These are phyloP conservation scores for Boletellus deceptivus DNA, from an alignment of 1,284 basidiomycete genomes.

Conservation along the genomic window DNA sequence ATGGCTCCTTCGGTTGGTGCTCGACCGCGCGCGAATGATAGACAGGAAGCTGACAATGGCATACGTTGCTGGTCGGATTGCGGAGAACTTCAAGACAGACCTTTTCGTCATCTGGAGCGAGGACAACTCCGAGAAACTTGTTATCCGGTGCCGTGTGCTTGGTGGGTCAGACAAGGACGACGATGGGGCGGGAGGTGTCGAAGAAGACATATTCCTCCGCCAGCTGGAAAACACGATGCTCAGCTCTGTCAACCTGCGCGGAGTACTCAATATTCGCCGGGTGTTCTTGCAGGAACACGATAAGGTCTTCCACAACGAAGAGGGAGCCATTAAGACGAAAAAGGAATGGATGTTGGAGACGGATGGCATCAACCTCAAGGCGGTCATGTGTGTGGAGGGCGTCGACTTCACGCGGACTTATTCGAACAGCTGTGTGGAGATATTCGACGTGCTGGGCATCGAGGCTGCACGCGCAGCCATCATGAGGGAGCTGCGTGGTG, in stretches of 20 bases:
- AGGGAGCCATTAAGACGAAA: slow-evolving; percentile 64
- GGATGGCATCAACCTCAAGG: slow-evolving; percentile 92
- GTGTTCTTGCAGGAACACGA: slow-evolving; percentile 94
- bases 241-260: slow-evolving; percentile 92
- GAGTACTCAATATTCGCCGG: slow-evolving; percentile 87
- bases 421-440: slow-evolving; percentile 96
- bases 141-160: slow-evolving; percentile 94
- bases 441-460: slow-evolving; percentile 96
- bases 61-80: slow-evolving; percentile 92
- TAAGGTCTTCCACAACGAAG: slow-evolving; percentile 66
- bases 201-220: slow-evolving; percentile 96
- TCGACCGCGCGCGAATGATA: slow-evolving; percentile 97
- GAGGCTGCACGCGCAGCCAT: slow-evolving; percentile 95
- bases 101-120: slow-evolving; percentile 99
- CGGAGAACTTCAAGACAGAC: slow-evolving; percentile 94
- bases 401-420: slow-evolving; percentile 92
- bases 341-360: slow-evolving; percentile 98
- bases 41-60: slow-evolving; percentile 96
- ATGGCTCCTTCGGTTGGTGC: slow-evolving; percentile 95
- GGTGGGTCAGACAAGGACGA: slow-evolving; percentile 91
- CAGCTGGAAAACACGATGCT: slow-evolving; percentile 96
- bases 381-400: slow-evolving; percentile 92
- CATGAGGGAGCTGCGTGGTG: slow-evolving; percentile 87
- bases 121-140: slow-evolving; percentile 96
- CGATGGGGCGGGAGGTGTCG: slow-evolving; percentile 70